phyloP scores from a whole-genome alignment of 208 protist species.

The Leptomonas seymouri region DNA sequence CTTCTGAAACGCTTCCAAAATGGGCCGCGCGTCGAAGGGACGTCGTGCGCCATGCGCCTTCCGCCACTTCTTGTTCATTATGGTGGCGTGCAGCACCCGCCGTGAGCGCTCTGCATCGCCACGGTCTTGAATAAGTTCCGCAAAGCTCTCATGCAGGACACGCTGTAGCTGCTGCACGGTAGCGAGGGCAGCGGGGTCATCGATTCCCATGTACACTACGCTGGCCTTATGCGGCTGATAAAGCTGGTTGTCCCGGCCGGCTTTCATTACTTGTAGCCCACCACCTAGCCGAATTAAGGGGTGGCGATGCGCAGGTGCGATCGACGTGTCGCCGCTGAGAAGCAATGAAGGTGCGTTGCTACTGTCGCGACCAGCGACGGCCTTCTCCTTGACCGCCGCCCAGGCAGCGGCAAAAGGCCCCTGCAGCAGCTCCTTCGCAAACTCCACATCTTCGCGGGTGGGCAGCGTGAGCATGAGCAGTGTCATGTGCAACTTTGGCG shows the following conservation, averaged over 20 bases:
- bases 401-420: constrained; percentile 26
- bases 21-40: constrained; percentile 43
- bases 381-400: constrained; percentile 25
- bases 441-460: constrained; percentile 45
- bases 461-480: constrained; percentile 70
- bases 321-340: constrained; percentile 20
- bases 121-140: constrained; percentile 57
- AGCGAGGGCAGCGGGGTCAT: constrained; percentile 37
- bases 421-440: constrained; percentile 57
- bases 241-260: constrained; percentile 23
- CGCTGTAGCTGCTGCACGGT: constrained; percentile 45
- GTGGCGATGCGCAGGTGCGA: constrained; percentile 5
- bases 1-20: constrained; percentile 35
- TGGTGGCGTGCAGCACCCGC: constrained; percentile 69
- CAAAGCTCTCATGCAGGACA: constrained; percentile 51
- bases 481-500: constrained; percentile 69
- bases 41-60: constrained; percentile 11
- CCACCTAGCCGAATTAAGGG: constrained; percentile 39
- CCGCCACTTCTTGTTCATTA: constrained; percentile 86
- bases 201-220: constrained; percentile 80
- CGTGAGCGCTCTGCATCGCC: constrained; percentile 33
- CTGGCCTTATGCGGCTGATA: constrained; percentile 42
- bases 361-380: neutral
- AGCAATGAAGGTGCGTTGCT: neutral
- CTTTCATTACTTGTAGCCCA: constrained; percentile 60